These are phyloP conservation scores for Stachybotrys chlorohalonatus DNA, from an alignment of 2,329 filamentous ascomycete genomes.

Conservation along the genomic window DNA sequence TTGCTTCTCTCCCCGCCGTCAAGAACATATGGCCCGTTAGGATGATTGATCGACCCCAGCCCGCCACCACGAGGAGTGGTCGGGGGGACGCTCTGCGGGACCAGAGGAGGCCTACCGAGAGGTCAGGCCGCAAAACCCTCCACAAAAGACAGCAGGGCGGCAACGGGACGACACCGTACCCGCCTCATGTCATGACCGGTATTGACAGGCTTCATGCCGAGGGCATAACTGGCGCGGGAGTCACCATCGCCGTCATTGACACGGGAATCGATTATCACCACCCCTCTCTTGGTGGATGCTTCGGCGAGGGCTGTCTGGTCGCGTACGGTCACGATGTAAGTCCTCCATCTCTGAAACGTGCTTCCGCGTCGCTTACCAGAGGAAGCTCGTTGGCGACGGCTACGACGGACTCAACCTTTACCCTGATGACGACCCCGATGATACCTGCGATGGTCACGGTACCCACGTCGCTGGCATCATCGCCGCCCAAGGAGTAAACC, in stretches of 20 bases:
- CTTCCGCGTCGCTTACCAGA: background rate
- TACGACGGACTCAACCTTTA: slow-evolving; percentile 30
- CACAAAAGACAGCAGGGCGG: slow-evolving; percentile 6
- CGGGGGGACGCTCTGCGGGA: background rate
- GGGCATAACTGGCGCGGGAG: slow-evolving; percentile 39
- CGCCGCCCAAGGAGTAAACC: slow-evolving; percentile 41
- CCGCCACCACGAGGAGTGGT: background rate
- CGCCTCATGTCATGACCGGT: slow-evolving; percentile 48
- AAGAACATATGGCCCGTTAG: slow-evolving; percentile 21
- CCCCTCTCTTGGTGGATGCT: slow-evolving; percentile 54
- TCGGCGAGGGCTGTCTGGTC: slow-evolving; percentile 50
- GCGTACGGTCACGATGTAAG: slow-evolving; percentile 40
- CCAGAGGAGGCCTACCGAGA: background rate
- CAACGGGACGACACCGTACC: slow-evolving; percentile 21
- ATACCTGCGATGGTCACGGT: slow-evolving; percentile 46
- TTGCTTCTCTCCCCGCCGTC: slow-evolving; percentile 7
- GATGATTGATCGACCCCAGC: slow-evolving; percentile 4
- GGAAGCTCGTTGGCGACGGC: slow-evolving; percentile 41
- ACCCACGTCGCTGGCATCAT: slow-evolving; percentile 55
- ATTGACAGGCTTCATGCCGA: slow-evolving; percentile 41
- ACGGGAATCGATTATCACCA: slow-evolving; percentile 54
- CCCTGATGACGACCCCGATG: slow-evolving; percentile 43
- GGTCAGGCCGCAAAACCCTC: background rate
- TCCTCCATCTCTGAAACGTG: background rate
- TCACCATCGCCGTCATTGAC: slow-evolving; percentile 45